These are phyloP conservation scores for Coprinellus aureogranulatus DNA, from an alignment of 768 basidiomycete species.

Conservation along the genomic window DNA sequence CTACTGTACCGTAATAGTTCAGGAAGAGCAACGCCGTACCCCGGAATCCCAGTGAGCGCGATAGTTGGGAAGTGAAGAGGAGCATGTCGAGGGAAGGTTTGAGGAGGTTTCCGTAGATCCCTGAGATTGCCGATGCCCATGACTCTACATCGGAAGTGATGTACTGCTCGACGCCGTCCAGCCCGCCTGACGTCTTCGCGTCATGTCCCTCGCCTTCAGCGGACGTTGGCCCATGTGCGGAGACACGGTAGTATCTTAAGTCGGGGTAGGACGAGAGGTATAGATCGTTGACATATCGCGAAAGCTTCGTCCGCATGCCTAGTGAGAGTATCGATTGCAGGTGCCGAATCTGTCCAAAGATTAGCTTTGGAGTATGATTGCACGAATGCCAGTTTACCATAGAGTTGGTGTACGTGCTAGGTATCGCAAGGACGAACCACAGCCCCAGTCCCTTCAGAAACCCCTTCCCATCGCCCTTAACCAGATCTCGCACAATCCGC, in stretches of 20 bases:
- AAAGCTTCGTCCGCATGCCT: slow-evolving; percentile 79
- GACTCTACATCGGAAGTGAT: slow-evolving; percentile 89
- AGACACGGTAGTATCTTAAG: slow-evolving; percentile 62
- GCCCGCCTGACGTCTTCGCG: slow-evolving; percentile 26
- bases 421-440: slow-evolving; percentile 90
- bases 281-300: slow-evolving; percentile 87
- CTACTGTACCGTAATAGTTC: slow-evolving; percentile 85
- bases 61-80: slow-evolving; percentile 90
- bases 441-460: slow-evolving; percentile 78
- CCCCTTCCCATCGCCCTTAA: slow-evolving; percentile 80
- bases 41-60: slow-evolving; percentile 79
- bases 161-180: slow-evolving; percentile 85
- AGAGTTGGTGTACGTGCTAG: slow-evolving; percentile 93
- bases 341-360: slow-evolving; percentile 65
- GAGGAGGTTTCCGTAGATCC: slow-evolving; percentile 88
- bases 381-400: slow-evolving; percentile 53
- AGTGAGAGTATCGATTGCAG: slow-evolving; percentile 85
- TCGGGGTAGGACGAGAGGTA: slow-evolving; percentile 78
- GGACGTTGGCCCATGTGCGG: not conserved
- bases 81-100: slow-evolving; percentile 90
- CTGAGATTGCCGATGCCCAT: slow-evolving; percentile 83
- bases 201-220: not conserved
- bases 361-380: not conserved
- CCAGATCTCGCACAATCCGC: slow-evolving; percentile 82
- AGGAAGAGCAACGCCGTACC: slow-evolving; percentile 77